These are phyloP conservation scores for Phlebiopsis gigantea DNA, from an alignment of 768 basidiomycete species.

Conservation along the genomic window DNA sequence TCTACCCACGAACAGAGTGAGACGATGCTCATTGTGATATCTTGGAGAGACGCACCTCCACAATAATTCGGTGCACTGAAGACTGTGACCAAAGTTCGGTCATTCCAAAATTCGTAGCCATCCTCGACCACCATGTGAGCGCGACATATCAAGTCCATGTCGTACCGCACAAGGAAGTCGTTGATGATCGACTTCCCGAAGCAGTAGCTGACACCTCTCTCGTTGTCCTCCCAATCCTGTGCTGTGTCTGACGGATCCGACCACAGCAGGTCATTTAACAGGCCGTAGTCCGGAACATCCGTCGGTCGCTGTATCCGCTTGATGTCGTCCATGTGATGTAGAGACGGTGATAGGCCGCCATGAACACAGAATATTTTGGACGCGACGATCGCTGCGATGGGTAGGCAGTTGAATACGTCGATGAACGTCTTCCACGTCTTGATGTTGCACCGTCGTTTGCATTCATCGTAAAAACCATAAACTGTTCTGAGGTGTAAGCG, in stretches of 20 bases:
- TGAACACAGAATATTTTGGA: constrained; percentile 99
- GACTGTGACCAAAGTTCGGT: constrained; percentile 95
- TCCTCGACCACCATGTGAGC: constrained; percentile 99
- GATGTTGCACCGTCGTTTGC: constrained; percentile 98
- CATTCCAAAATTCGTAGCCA: constrained; percentile 99
- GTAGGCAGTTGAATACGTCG: constrained; percentile 98
- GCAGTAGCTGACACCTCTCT: constrained; percentile 97
- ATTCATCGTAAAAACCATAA: constrained; percentile 99
- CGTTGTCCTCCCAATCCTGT: constrained; percentile 98
- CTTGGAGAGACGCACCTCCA: constrained; percentile 60
- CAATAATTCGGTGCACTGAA: constrained; percentile 98
- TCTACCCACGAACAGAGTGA: constrained; percentile 43
- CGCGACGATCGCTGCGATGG: constrained; percentile 97
- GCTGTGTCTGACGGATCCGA: constrained; percentile 98
- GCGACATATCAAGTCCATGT: constrained; percentile 99
- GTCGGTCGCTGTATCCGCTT: constrained; percentile 96
- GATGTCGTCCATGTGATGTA: constrained; percentile 98
- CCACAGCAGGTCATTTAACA: constrained; percentile 96
- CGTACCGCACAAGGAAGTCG: constrained; percentile 89
- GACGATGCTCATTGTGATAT: constrained; percentile 6
- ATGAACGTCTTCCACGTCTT: constrained; percentile 99
- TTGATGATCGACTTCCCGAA: constrained; percentile 98
- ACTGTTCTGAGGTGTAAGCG: constrained; percentile 43
- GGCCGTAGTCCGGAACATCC: constrained; percentile 96
- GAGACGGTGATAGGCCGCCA: constrained; percentile 87